A percentile compares a stretch with the other conserved stretches of the same genome.
phyloP scores from a whole-genome alignment of 305 asterid genomes.

The Fraxinus sp. region DNA sequence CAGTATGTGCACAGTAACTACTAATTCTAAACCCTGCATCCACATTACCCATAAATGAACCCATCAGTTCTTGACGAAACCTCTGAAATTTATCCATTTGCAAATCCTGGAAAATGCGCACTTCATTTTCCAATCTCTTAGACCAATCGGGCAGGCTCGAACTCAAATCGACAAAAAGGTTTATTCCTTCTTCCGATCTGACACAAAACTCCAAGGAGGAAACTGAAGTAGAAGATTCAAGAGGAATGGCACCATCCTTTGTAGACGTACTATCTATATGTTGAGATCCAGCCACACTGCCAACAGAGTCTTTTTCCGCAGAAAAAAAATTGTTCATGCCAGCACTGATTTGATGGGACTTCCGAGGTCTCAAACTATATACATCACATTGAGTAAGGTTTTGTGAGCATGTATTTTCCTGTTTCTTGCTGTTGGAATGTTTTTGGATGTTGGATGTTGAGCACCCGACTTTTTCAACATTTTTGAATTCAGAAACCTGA shows the following conservation, averaged over 20 bases:
- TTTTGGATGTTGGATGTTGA: background rate
- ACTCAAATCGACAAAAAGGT: conserved; percentile 36
- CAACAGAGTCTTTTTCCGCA: background rate
- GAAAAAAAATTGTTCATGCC: background rate
- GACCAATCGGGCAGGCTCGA: conserved; percentile 27
- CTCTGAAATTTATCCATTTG: conserved; percentile 27
- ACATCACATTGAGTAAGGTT: background rate
- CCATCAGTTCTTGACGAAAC: conserved; percentile 32
- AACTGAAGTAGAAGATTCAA: conserved; percentile 2
- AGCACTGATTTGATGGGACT: background rate
- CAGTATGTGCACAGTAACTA: conserved; percentile 10
- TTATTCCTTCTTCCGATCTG: conserved; percentile 34
- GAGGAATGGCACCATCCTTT: background rate
- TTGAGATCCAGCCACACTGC: background rate
- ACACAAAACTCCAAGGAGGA: conserved; percentile 37
- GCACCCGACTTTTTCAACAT: background rate
- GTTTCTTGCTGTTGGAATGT: background rate
- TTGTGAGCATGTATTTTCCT: background rate
- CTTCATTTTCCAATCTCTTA: conserved; percentile 29
- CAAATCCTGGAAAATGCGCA: conserved; percentile 20
- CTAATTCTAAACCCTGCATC: conserved; percentile 15
- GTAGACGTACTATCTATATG: background rate
- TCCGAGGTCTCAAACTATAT: background rate
- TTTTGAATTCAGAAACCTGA: background rate
- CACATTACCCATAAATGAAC: conserved; percentile 21